A percentile compares a stretch with the other conserved stretches of the same genome.
Evolutionary conservation across 768 basidiomycete genomes (phyloP).

Genomic region (Astraeus odoratus): DNA sequence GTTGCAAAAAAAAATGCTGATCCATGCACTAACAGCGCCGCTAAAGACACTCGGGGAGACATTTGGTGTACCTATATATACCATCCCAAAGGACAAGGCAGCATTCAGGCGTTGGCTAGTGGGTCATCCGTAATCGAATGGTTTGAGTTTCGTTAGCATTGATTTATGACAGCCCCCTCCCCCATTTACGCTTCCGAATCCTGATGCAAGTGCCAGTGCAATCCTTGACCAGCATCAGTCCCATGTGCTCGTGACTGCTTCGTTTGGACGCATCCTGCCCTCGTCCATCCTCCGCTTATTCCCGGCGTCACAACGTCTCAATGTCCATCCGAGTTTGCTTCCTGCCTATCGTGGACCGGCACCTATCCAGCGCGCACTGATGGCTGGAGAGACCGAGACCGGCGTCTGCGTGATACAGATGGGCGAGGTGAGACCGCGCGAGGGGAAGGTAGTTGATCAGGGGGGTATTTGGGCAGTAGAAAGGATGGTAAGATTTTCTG

Average conservation of each 20-base stretch:
- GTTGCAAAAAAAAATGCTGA: no score
- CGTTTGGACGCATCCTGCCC: slow-evolving; percentile 84
- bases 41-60: slow-evolving; percentile 53
- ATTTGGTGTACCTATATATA: slow-evolving; percentile 46
- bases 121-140: slow-evolving; percentile 12
- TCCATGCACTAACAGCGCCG: slow-evolving; percentile 52
- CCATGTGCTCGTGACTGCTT: slow-evolving; percentile 77
- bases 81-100: slow-evolving; percentile 51
- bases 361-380: slow-evolving; percentile 78
- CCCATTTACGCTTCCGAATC: slow-evolving; percentile 21
- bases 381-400: slow-evolving; percentile 58
- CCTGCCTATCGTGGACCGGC: slow-evolving; percentile 87
- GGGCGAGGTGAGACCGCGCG: slow-evolving; percentile 44
- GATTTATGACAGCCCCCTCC: slow-evolving; percentile 37
- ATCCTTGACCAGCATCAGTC: slow-evolving; percentile 22
- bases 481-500: slow-evolving; percentile 41
- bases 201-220: neutral
- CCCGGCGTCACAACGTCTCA: slow-evolving; percentile 51
- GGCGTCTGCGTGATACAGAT: slow-evolving; percentile 82
- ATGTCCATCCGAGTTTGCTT: slow-evolving; percentile 86
- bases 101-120: slow-evolving; percentile 66
- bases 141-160: neutral
- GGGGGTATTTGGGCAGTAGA: slow-evolving; percentile 61
- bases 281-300: slow-evolving; percentile 56
- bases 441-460: slow-evolving; percentile 61